phyloP scores from a whole-genome alignment of 2,329 filamentous ascomycete genomes.

The Neonectria neomacrospora region DNA sequence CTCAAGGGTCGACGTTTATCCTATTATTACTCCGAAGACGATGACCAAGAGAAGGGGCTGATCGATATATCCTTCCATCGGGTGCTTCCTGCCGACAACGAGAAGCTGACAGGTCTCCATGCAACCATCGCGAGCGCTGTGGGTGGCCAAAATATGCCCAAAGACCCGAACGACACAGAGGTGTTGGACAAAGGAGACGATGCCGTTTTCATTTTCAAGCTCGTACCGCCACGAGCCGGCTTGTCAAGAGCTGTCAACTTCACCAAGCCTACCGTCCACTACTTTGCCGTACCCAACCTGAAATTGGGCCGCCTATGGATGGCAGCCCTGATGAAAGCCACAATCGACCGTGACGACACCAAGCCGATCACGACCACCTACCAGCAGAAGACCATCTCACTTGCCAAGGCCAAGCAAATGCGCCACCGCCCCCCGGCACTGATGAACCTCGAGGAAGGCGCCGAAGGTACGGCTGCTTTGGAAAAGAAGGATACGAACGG shows the following conservation, averaged over 20 bases:
- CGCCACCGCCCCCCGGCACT: constrained; percentile 89
- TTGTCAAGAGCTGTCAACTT: constrained; percentile 94
- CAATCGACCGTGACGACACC: constrained; percentile 89
- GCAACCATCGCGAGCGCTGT: constrained; percentile 92
- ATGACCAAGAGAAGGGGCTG: constrained; percentile 91
- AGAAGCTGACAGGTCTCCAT: constrained; percentile 89
- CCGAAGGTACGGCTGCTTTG: constrained; percentile 45
- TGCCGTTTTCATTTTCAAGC: constrained; percentile 96
- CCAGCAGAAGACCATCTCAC: constrained; percentile 94
- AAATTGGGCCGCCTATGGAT: constrained; percentile 94
- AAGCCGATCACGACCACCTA: constrained; percentile 89
- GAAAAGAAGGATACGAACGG: constrained; percentile 48
- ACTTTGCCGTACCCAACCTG: constrained; percentile 94
- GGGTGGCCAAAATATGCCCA: constrained; percentile 51
- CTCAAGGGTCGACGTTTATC: constrained; percentile 90
- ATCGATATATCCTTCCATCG: constrained; percentile 98
- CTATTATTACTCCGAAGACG: constrained; percentile 95
- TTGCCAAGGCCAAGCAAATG: constrained; percentile 88
- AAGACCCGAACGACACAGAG: constrained; percentile 61
- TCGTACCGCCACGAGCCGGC: constrained; percentile 88
- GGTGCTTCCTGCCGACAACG: constrained; percentile 93
- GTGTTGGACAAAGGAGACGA: constrained; percentile 65
- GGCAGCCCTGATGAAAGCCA: constrained; percentile 98
- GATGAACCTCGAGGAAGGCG: constrained; percentile 71
- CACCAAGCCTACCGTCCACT: constrained; percentile 96